Evolutionary conservation across 1,284 basidiomycete genomes (phyloP).

Genomic region (Ceratorhiza oryzae-sativae): DNA sequence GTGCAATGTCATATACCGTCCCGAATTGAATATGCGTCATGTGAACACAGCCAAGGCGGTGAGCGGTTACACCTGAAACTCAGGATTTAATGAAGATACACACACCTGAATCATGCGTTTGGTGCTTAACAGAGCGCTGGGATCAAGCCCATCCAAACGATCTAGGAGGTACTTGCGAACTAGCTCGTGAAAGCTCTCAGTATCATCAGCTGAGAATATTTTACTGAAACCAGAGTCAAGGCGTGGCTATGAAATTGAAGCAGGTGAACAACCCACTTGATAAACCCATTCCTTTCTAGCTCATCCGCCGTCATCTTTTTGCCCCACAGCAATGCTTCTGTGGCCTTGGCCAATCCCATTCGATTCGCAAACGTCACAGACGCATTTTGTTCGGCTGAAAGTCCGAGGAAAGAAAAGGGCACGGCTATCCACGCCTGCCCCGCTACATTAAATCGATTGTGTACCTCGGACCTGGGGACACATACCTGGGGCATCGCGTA

Average conservation of each 20-base stretch:
- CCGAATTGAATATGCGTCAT: neutral
- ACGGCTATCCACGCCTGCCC: constrained; percentile 60
- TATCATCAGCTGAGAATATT: constrained; percentile 63
- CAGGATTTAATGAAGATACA: neutral
- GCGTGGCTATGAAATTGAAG: constrained; percentile 27
- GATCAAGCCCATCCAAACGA: constrained; percentile 65
- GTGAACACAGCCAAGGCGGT: constrained; percentile 1
- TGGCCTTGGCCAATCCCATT: constrained; percentile 71
- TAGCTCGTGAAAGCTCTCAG: constrained; percentile 61
- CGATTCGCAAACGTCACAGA: constrained; percentile 66
- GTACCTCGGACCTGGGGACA: neutral
- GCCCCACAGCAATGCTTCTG: constrained; percentile 71
- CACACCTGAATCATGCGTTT: constrained; percentile 58
- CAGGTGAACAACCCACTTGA: constrained; percentile 59
- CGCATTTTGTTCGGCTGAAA: constrained; percentile 35
- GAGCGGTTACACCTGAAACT: constrained; percentile 16
- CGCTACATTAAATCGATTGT: constrained; percentile 1
- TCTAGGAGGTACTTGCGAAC: constrained; percentile 59
- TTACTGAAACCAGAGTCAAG: constrained; percentile 54
- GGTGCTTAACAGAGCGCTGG: constrained; percentile 59
- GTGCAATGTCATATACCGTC: constrained; percentile 45
- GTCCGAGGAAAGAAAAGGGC: constrained; percentile 72
- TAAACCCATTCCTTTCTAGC: constrained; percentile 65
- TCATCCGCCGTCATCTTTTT: constrained; percentile 69
- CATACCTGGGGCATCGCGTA: constrained; percentile 63